Evolutionary conservation across 192 early-diverging fungal species (phyloP).

Genomic region (Powellomyces hirtus): DNA sequence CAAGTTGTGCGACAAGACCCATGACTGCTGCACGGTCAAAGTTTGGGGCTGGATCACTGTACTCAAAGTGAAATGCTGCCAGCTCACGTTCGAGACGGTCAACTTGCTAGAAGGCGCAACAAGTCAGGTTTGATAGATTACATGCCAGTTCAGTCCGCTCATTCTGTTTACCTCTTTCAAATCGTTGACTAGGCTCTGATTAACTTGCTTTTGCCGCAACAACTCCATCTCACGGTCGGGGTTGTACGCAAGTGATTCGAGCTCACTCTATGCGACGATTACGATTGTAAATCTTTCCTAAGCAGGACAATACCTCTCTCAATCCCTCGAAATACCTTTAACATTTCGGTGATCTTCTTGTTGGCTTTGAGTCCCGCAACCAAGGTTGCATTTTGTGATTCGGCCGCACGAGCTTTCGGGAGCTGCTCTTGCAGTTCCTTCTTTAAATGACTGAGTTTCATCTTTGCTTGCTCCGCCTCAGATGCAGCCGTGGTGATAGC

Average conservation of each 20-base stretch:
- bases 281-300: not conserved
- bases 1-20: conserved; percentile 89
- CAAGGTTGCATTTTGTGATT: conserved; percentile 64
- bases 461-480: conserved; percentile 68
- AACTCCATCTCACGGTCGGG: conserved; percentile 43
- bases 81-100: conserved; percentile 37
- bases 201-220: conserved; percentile 23
- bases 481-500: conserved; percentile 18
- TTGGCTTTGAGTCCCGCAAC: conserved; percentile 40
- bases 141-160: no score
- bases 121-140: not conserved
- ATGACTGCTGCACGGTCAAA: conserved; percentile 89
- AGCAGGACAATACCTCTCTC: not conserved
- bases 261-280: conserved; percentile 22
- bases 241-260: conserved; percentile 40
- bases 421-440: conserved; percentile 71
- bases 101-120: conserved; percentile 21
- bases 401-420: conserved; percentile 65
- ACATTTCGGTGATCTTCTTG: conserved; percentile 23
- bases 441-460: conserved; percentile 74
- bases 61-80: conserved; percentile 63
- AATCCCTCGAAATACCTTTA: conserved; percentile 11
- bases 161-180: conserved; percentile 2
- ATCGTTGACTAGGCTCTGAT: conserved; percentile 24
- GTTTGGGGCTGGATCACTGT: conserved; percentile 76